Percentiles rank a stretch among this genome's conserved stretches.
Conservation (phyloP, 2,329 filamentous ascomycete genomes). For the Exutisphaerella laricina region DNA sequence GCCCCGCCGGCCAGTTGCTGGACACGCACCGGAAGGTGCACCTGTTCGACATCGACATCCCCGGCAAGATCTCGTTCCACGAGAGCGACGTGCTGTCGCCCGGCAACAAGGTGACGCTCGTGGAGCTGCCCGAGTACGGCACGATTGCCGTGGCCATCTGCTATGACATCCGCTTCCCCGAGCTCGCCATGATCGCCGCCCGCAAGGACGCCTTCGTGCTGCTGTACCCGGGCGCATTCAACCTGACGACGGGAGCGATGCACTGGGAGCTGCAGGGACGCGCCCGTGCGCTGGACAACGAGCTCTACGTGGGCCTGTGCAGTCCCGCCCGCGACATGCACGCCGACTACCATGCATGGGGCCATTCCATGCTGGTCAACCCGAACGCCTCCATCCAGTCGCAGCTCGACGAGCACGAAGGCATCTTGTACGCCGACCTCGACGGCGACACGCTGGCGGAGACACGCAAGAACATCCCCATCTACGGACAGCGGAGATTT, state of each 20-base stretch:
- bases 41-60: slow-evolving; percentile 96
- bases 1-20: slow-evolving; percentile 70
- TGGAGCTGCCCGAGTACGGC: slow-evolving; percentile 85
- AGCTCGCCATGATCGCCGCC: slow-evolving; percentile 83
- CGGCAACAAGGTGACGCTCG: slow-evolving; percentile 76
- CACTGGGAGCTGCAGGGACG: slow-evolving; percentile 85
- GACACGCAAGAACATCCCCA: slow-evolving; percentile 74
- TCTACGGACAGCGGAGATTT: slow-evolving; percentile 79
- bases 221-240: slow-evolving; percentile 95
- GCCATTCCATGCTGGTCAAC: slow-evolving; percentile 82
- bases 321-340: slow-evolving; percentile 76
- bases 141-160: slow-evolving; percentile 86
- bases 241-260: slow-evolving; percentile 81
- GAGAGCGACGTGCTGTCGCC: slow-evolving; percentile 86
- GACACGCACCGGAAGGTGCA: slow-evolving; percentile 89
- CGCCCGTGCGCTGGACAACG: slow-evolving; percentile 85
- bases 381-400: slow-evolving; percentile 77
- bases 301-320: slow-evolving; percentile 88
- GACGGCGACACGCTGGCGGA: slow-evolving; percentile 63
- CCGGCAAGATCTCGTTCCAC: slow-evolving; percentile 84
- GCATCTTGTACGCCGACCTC: slow-evolving; percentile 68
- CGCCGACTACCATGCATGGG: slow-evolving; percentile 82
- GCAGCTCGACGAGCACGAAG: slow-evolving; percentile 73
- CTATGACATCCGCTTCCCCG: slow-evolving; percentile 96
- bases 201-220: slow-evolving; percentile 81